A percentile compares a stretch with the other conserved stretches of the same genome.
Evolutionary conservation across 2,329 filamentous ascomycete genomes (phyloP).

Genomic region (Diaporthe vexans): DNA sequence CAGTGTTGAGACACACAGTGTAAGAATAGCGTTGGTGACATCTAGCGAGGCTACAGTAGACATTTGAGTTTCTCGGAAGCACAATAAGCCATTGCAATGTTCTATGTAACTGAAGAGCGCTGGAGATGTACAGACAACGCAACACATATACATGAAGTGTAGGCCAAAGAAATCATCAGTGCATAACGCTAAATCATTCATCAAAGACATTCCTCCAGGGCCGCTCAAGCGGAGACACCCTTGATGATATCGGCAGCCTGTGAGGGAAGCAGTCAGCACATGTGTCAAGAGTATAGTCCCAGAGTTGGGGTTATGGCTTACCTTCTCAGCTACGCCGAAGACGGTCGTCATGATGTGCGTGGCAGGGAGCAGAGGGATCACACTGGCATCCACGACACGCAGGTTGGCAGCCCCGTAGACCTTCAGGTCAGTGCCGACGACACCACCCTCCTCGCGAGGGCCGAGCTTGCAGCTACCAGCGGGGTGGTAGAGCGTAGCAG

Average conservation of each 20-base stretch:
- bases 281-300: neutral
- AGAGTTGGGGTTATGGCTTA: conserved; percentile 9
- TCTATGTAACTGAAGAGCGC: neutral
- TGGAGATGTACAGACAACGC: conserved; percentile 13
- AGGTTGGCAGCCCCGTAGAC: conserved; percentile 61
- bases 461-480: conserved; percentile 61
- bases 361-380: conserved; percentile 56
- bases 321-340: conserved; percentile 49
- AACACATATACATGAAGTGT: conserved; percentile 9
- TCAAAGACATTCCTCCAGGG: neutral
- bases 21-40: neutral
- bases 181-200: neutral
- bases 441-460: conserved; percentile 58
- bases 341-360: conserved; percentile 47
- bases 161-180: neutral
- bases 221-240: conserved; percentile 5
- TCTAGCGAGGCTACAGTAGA: neutral
- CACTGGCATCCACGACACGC: conserved; percentile 60
- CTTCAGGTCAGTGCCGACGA: conserved; percentile 57
- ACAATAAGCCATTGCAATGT: neutral
- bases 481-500: conserved; percentile 54
- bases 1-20: too few relatives aligned
- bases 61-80: neutral
- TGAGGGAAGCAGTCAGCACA: neutral
- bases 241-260: conserved; percentile 40